Evolutionary conservation across 495 filamentous ascomycete genomes (phyloP), one percentile per base, ranked within the genome.

Genomic region (Penicillium argentinense): DNA sequence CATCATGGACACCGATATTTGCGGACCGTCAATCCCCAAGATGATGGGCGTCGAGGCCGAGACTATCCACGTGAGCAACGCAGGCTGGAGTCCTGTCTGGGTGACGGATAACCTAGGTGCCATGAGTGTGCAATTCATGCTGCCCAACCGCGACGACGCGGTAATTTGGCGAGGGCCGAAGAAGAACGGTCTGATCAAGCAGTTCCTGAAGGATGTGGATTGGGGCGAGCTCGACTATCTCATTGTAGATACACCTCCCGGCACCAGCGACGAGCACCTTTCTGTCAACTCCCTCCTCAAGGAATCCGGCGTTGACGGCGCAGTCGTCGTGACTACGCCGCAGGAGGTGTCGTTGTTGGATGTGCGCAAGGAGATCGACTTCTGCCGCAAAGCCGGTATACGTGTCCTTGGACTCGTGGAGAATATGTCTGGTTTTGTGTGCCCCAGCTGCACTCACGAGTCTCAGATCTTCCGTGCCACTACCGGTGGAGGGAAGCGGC

Each of bases 41-140:
- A 97, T 98, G 95, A 88, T 98, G 81, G 93, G 95, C 14, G 92
- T 96, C 2, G 89, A 96, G 67, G 63, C 79, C 4, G 91, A 97
- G 69, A 91, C 87, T 1, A 95, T 98, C 23, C 95, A 97, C 63
- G 78, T 95, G 18, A 88, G 81, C 64, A 79, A 75, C 14, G 75
- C 78, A 0, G 93, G 95, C 4, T 96, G 91, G 93, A 86, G 82
- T 47, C 95, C 95, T 0, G 92, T 96, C 2, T 97, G 91, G 86
- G 91, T 93, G 3, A 76, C 80, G 34, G 93, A 96, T 44, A 97
- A 96, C 53, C 72, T 98, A 27, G 86, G 84, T 1, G 89, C 92
- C 24, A 98, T 97, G 93, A 90, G 85, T 42, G 86, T 98, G 53
- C 93, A 97, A 66, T 97, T 97, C 63, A 93, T 98, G 91, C 74